Percentiles rank a stretch among this genome's conserved stretches.
These are phyloP conservation scores for Penicillium corylophilum DNA, from an alignment of 2,329 filamentous ascomycete genomes.

Conservation along the genomic window DNA sequence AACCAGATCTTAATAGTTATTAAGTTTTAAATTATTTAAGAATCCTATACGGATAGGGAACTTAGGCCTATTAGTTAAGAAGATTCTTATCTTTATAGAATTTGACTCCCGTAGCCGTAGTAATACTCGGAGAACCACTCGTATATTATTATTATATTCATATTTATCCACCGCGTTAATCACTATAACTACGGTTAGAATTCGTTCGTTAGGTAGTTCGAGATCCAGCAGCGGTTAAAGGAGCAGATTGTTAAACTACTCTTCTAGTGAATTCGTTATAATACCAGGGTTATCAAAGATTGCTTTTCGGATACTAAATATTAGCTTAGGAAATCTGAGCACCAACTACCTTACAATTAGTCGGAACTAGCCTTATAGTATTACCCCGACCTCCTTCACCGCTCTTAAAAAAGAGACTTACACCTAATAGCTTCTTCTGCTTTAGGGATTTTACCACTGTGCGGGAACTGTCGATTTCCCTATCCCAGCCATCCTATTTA, in stretches of 20 bases:
- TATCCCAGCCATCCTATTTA: conserved; percentile 17
- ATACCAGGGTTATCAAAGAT: conserved; percentile 23
- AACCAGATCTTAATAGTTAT: conserved; percentile 17
- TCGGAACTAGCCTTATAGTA: conserved; percentile 39
- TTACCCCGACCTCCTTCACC: conserved; percentile 40
- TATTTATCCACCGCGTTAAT: not conserved
- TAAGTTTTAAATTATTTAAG: conserved; percentile 7
- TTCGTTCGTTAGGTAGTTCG: not conserved
- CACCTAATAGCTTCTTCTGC: conserved; percentile 25
- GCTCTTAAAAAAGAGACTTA: conserved; percentile 40
- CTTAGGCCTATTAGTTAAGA: conserved; percentile 26
- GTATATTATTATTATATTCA: not conserved
- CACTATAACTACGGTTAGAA: not conserved
- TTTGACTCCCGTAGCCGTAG: not conserved
- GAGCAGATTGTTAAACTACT: conserved; percentile 27
- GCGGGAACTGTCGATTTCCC: conserved; percentile 29
- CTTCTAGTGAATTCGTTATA: conserved; percentile 16
- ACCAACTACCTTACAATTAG: conserved; percentile 30
- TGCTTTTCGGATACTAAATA: conserved; percentile 8
- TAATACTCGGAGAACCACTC: not conserved
- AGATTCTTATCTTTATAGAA: conserved; percentile 11
- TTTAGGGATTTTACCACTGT: conserved; percentile 25
- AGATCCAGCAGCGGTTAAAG: conserved; percentile 1
- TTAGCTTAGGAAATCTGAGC: conserved; percentile 28
- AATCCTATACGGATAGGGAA: conserved; percentile 20